Base-by-base conservation (phyloP, 768 basidiomycete genomes). In the Termitomyces sp. region DNA sequence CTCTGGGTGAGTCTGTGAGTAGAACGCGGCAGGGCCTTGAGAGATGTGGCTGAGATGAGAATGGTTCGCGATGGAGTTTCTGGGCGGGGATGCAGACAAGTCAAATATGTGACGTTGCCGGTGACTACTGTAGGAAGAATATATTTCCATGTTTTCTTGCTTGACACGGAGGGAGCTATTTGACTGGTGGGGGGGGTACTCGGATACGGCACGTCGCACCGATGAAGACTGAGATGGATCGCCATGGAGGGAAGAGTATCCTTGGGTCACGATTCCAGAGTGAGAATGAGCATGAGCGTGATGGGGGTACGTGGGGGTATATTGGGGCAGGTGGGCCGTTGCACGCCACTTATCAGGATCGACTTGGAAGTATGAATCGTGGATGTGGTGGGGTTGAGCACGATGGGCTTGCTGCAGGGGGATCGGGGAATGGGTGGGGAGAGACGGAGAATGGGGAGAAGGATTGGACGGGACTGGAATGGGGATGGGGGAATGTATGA, bases 271-370 rank as follows among this genome's bases (percentile, higher is more conserved):
- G 4, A 28, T n/a, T 15, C 40, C 56, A 15, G 59, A 58, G 41
- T 54, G 54, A n/a, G 57, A 46, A 19, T 54, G 59, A 4, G 58
- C 53, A 23, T 60, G 58, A 11, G 54, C 31, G 14, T 49, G 44
- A 23, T 45, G 40, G 7, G 54, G 14, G 31, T 63, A 60, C 1
- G 42, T 12, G 23, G 31, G 47, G 12, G 54, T 54, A 55, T 60
- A 64, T 50, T 52, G 61, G 21, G 50, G 21, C 35, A 58, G 55
- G 52, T 58, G 64, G 46, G 58, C 53, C 41, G 56, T 52, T 15
- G 65, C 23, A 46, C 60, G 59, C 63, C 67, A 71, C 47, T 68
- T 65, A 37, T 71, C 70, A 26, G 66, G 21, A 47, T 68, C 66
- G 53, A 66, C 62, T 35, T 67, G 64, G 42, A 66, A 64, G 49